Conservation (phyloP, 164 flowering plant species). For the Piper betle region DNA sequence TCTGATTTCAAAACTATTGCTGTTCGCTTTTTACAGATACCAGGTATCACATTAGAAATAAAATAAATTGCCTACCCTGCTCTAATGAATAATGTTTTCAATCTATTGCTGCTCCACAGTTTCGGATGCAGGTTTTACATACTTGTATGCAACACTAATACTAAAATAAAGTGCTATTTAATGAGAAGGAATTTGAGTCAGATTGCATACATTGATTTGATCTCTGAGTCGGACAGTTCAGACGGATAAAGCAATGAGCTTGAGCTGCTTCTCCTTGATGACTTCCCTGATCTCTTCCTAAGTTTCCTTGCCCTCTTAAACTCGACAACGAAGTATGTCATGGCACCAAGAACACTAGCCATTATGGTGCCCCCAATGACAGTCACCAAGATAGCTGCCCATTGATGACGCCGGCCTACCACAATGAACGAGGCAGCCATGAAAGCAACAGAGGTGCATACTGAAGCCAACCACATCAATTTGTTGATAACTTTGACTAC, state of each 20-base stretch:
- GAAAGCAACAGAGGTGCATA: constrained; percentile 55
- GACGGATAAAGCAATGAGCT: constrained; percentile 55
- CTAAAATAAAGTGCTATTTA: not conserved
- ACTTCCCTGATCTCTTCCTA: constrained; percentile 31
- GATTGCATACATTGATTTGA: constrained; percentile 51
- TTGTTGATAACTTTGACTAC: constrained; percentile 69
- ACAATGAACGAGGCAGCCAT: constrained; percentile 69
- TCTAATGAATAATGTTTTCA: too few species aligned
- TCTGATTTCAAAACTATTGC: too few species aligned
- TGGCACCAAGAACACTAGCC: constrained; percentile 54
- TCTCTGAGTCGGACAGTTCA: constrained; percentile 62
- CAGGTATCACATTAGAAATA: too few species aligned
- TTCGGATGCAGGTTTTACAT: not conserved
- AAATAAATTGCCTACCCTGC: too few species aligned
- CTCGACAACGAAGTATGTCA: constrained; percentile 56
- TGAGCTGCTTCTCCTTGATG: constrained; percentile 51
- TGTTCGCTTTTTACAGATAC: too few species aligned
- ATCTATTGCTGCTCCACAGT: too few species aligned
- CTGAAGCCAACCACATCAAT: constrained; percentile 80
- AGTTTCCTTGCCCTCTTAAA: constrained; percentile 26
- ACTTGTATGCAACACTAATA: not conserved
- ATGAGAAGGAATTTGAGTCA: constrained; percentile 1
- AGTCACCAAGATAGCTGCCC: constrained; percentile 60
- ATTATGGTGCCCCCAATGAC: constrained; percentile 46
- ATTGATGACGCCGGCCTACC: constrained; percentile 37